A percentile compares a stretch with the other conserved stretches of the same genome.
Evolutionary conservation across 2,329 filamentous ascomycete species (phyloP).

Genomic region (Aspergillus brasiliensis): DNA sequence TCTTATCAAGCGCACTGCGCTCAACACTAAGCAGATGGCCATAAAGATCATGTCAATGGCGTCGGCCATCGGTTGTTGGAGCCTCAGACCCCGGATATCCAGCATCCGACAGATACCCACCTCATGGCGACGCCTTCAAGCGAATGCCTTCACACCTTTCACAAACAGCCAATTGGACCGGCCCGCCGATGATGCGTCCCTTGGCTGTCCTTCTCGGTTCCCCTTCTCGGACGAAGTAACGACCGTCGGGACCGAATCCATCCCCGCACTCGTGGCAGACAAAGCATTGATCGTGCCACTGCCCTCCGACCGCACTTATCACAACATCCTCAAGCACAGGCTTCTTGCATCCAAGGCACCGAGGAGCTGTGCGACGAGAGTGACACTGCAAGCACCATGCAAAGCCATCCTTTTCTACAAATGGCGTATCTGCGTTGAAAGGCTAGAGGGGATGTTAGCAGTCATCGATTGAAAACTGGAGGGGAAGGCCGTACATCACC

Average conservation of each 20-base stretch:
- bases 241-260: conserved; percentile 60
- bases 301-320: conserved; percentile 80
- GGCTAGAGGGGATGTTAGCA: conserved; percentile 44
- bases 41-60: not conserved
- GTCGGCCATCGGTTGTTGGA: conserved; percentile 1
- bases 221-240: conserved; percentile 64
- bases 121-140: conserved; percentile 56
- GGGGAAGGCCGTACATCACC: conserved; percentile 64
- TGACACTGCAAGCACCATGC: conserved; percentile 96
- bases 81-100: not conserved
- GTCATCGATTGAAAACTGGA: not conserved
- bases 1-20: not conserved
- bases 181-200: conserved; percentile 49
- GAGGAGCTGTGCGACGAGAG: conserved; percentile 84
- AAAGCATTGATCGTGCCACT: conserved; percentile 95
- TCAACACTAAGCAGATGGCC: not conserved
- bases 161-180: conserved; percentile 62
- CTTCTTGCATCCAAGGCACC: conserved; percentile 81
- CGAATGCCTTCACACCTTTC: conserved; percentile 64
- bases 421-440: conserved; percentile 67
- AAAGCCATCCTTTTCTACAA: conserved; percentile 96
- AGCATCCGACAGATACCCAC: not conserved
- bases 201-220: conserved; percentile 48
- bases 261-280: conserved; percentile 70
- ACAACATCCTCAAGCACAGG: conserved; percentile 90